A percentile compares a stretch with the other conserved stretches of the same genome.
Evolutionary conservation across 371 early-diverging fungal species (phyloP).

Genomic region (Mucor irregularis): DNA sequence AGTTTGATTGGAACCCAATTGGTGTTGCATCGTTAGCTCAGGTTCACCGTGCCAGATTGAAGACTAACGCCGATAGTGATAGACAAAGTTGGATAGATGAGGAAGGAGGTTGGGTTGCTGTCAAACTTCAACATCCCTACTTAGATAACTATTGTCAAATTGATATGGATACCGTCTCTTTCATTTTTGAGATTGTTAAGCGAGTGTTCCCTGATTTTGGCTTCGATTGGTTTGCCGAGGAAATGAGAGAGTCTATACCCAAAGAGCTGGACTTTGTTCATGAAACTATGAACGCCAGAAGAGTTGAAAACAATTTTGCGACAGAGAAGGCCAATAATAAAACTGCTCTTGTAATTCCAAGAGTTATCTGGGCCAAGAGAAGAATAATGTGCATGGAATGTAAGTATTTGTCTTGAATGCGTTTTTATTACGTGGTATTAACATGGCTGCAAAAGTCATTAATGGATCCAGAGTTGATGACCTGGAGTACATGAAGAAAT

Average conservation of each 20-base stretch:
- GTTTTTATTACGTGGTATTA: background rate
- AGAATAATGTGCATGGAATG: constrained; percentile 81
- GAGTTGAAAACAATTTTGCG: constrained; percentile 63
- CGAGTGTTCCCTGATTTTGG: constrained; percentile 84
- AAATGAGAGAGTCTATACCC: constrained; percentile 83
- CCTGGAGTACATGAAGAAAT: constrained; percentile 60
- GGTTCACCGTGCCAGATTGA: constrained; percentile 75
- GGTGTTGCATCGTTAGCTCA: constrained; percentile 89
- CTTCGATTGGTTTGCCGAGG: constrained; percentile 89
- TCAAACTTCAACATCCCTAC: constrained; percentile 90
- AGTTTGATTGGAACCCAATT: constrained; percentile 74
- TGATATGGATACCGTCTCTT: constrained; percentile 77
- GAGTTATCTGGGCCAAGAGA: constrained; percentile 63
- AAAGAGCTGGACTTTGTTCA: constrained; percentile 83
- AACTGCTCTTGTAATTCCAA: constrained; percentile 61
- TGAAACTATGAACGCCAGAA: constrained; percentile 77
- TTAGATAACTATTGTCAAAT: constrained; percentile 73
- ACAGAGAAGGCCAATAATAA: constrained; percentile 19
- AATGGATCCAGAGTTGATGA: constrained; percentile 81
- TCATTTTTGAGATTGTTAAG: constrained; percentile 63
- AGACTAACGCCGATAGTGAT: constrained; percentile 37
- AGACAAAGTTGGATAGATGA: constrained; percentile 37
- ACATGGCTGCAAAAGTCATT: constrained; percentile 44
- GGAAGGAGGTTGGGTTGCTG: constrained; percentile 65
- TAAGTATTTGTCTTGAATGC: constrained; percentile 33